Percentiles rank a stretch among this genome's conserved stretches.
phyloP scores from a whole-genome alignment of 1,284 basidiomycete genomes.

The Trametes versicolor region DNA sequence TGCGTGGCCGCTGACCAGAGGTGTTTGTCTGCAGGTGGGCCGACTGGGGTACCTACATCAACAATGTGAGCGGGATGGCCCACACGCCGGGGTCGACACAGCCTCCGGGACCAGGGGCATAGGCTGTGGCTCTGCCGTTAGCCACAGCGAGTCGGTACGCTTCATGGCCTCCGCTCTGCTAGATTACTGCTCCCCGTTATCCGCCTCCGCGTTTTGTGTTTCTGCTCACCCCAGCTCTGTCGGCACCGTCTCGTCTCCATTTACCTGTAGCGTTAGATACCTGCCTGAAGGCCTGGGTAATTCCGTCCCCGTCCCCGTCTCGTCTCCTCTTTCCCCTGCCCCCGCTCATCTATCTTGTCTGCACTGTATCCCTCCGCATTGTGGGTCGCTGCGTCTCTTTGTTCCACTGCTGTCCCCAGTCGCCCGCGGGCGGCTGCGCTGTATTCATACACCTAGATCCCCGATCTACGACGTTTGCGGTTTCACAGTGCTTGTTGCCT shows the following conservation, averaged over 20 bases:
- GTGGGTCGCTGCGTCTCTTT: constrained; percentile 7
- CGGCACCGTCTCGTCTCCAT: neutral
- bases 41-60: constrained; percentile 43
- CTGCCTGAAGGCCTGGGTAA: constrained; percentile 6
- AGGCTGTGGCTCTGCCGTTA: neutral
- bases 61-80: constrained; percentile 36
- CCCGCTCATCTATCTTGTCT: neutral
- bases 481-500: constrained; percentile 10
- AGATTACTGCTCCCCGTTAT: neutral
- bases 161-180: neutral
- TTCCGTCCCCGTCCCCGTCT: neutral
- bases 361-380: constrained; percentile 12
- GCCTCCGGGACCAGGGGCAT: constrained; percentile 7
- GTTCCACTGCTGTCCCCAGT: constrained; percentile 6
- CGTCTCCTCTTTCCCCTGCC: neutral
- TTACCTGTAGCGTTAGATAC: constrained; percentile 18
- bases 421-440: constrained; percentile 2
- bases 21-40: constrained; percentile 35
- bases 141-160: neutral
- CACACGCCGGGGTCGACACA: constrained; percentile 18
- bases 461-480: constrained; percentile 11
- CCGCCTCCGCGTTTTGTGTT: neutral
- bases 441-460: constrained; percentile 18
- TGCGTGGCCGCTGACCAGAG: constrained; percentile 1
- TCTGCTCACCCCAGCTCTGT: neutral